Base-by-base conservation (phyloP, 306 rosid species). In the Prunus mongolica region DNA sequence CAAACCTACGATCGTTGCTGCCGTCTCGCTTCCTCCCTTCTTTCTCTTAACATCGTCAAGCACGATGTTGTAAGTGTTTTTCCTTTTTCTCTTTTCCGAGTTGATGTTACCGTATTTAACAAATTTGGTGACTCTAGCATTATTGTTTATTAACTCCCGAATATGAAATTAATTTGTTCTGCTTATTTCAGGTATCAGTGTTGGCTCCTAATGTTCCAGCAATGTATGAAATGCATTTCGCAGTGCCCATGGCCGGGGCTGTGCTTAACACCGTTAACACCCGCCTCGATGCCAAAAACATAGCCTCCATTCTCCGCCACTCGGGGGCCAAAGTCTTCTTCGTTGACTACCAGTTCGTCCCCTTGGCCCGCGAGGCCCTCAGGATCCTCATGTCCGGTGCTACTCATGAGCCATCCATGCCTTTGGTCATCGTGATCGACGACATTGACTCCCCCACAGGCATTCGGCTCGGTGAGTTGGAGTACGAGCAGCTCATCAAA, bases 211-310 rank as follows among this genome's bases (percentile, higher is more conserved):
- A 94, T 71, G 76, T 92, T 61, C 98, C 98, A 30, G 98, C 98
- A 51, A 75, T 86, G 95, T 95, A 92, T 46, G 98, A 95, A 93
- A 92, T 95, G 97, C 98, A 95, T 77, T 95, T 95, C 22, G 97
- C 96, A 1, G 97, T 92, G 58, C 95, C 98, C 1, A 95, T 95
- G 98, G 98, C 97, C 0, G 97, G 98, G 1, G 96, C 86, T 0
- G 90, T 92, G 2, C 85, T 95, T 1, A 95, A 92, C 92, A 78
- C 97, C 25, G 82, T 95, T 18, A 95, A 95, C 87, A 83, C 82
- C 13, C 96, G 98, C 62, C 89, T 95, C 0, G 91, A 95, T 32
- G 84, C 96, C 0, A 83, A 78, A 6, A 92, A 71, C 92, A 80
- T 95, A 20, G 97, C 98, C 47, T 30, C 85, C 50, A 95, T 95